These are phyloP conservation scores for Nemania bipapillata DNA, from an alignment of 2,329 filamentous ascomycete genomes.

Conservation along the genomic window DNA sequence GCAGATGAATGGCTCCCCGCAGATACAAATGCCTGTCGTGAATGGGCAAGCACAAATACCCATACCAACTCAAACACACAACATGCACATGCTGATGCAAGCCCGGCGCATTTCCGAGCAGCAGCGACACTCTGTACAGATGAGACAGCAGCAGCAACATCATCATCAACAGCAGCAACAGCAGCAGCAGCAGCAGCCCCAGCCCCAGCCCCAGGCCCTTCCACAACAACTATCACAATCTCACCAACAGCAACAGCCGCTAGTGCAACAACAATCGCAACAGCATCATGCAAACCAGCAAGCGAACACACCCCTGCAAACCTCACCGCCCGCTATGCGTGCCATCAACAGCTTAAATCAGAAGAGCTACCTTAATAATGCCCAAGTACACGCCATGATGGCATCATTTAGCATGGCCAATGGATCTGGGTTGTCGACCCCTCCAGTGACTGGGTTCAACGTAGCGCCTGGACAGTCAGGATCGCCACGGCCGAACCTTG, in stretches of 20 bases:
- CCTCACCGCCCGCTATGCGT: slow-evolving; percentile 59
- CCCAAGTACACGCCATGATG: slow-evolving; percentile 65
- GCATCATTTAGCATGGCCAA: slow-evolving; percentile 60
- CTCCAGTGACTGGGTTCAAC: slow-evolving; percentile 59
- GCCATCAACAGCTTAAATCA: slow-evolving; percentile 60
- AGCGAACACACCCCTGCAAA: slow-evolving; percentile 51
- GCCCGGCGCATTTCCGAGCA: slow-evolving; percentile 74
- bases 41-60: slow-evolving; percentile 71
- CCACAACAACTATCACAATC: slow-evolving; percentile 32
- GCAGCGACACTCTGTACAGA: slow-evolving; percentile 65
- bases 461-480: slow-evolving; percentile 60
- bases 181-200: slow-evolving; percentile 50
- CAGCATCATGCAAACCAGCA: slow-evolving; percentile 54
- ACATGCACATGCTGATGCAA: slow-evolving; percentile 69
- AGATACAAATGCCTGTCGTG: slow-evolving; percentile 74
- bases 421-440: slow-evolving; percentile 57
- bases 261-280: slow-evolving; percentile 35
- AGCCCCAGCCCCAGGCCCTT: slow-evolving; percentile 41
- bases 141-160: slow-evolving; percentile 55
- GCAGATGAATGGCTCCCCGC: slow-evolving; percentile 72
- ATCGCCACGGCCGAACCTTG: slow-evolving; percentile 58
- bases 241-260: slow-evolving; percentile 41
- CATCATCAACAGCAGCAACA: slow-evolving; percentile 54
- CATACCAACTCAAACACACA: slow-evolving; percentile 58
- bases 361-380: slow-evolving; percentile 64